Evolutionary conservation across 768 basidiomycete species (phyloP).

Genomic region (Rhodotorula graminis): DNA sequence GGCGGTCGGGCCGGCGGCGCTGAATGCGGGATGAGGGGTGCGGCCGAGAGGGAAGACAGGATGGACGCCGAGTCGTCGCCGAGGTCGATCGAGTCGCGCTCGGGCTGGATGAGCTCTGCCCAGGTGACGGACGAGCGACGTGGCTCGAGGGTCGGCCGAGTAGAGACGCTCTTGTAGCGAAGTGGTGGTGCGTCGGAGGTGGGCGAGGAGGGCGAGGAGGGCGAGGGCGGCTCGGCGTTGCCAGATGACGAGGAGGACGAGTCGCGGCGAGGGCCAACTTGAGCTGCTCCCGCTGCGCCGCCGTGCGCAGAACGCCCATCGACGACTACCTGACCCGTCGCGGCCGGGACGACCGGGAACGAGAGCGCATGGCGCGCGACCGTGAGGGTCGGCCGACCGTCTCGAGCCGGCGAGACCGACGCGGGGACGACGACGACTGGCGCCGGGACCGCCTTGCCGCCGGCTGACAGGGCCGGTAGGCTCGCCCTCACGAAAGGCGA

Average conservation of each 20-base stretch:
- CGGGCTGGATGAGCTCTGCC: not conserved
- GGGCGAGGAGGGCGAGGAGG: not conserved
- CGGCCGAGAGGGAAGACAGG: not conserved
- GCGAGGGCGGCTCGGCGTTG: too few species aligned
- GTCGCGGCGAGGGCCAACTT: too few species aligned
- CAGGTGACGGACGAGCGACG: not conserved
- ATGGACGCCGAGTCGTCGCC: not conserved
- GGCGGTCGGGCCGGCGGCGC: not conserved
- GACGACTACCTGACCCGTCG: too few species aligned
- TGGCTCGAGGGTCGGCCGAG: not conserved
- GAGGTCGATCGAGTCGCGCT: not conserved
- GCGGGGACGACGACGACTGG: constrained; percentile 4
- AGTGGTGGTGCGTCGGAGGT: not conserved
- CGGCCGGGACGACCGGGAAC: too few species aligned
- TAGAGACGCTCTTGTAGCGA: too few species aligned
- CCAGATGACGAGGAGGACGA: too few species aligned
- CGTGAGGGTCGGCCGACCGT: not conserved
- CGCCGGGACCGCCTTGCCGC: not conserved
- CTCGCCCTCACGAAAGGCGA: too few species aligned
- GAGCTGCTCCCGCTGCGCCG: too few species aligned
- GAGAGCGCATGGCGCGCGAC: not conserved
- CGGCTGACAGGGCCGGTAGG: too few species aligned
- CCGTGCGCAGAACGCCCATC: too few species aligned
- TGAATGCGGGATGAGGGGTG: not conserved
- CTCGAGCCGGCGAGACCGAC: not conserved